These are phyloP conservation scores for Coniochaeta ligniaria DNA, from an alignment of 2,329 filamentous ascomycete genomes.

Conservation along the genomic window DNA sequence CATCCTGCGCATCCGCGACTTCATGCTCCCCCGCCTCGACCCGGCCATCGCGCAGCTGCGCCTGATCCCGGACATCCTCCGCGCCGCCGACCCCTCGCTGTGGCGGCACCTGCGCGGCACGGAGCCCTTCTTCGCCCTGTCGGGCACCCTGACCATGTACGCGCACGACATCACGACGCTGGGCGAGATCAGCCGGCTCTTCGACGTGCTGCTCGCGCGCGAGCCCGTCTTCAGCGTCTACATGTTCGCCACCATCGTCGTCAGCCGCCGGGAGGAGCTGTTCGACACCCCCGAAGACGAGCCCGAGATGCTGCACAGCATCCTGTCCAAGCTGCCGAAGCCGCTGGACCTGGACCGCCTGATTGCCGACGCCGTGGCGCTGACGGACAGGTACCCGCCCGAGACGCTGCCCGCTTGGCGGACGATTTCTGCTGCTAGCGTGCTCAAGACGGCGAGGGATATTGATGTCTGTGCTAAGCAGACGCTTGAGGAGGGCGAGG, in stretches of 20 bases:
- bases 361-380: conserved; percentile 54
- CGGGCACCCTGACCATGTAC: conserved; percentile 92
- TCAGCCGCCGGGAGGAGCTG: conserved; percentile 75
- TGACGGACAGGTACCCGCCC: conserved; percentile 65
- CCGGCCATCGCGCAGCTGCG: conserved; percentile 80
- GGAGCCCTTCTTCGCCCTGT: conserved; percentile 86
- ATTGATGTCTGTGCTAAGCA: conserved; percentile 42
- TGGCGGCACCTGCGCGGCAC: conserved; percentile 68
- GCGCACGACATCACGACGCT: conserved; percentile 93
- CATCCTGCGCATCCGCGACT: conserved; percentile 85
- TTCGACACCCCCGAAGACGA: conserved; percentile 76
- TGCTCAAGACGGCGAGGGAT: conserved; percentile 73
- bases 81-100: conserved; percentile 62
- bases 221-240: conserved; percentile 89
- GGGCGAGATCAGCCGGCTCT: conserved; percentile 79
- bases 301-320: conserved; percentile 85
- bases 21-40: conserved; percentile 85
- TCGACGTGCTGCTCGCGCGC: conserved; percentile 82
- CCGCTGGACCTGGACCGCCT: conserved; percentile 74
- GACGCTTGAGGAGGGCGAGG: conserved; percentile 57
- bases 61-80: conserved; percentile 76
- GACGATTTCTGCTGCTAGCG: conserved; percentile 66
- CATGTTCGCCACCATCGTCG: conserved; percentile 81
- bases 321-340: conserved; percentile 78
- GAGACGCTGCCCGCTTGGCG: conserved; percentile 65